These are phyloP conservation scores for Arthroderma sp. DNA, from an alignment of 2,329 filamentous ascomycete species.

Conservation along the genomic window DNA sequence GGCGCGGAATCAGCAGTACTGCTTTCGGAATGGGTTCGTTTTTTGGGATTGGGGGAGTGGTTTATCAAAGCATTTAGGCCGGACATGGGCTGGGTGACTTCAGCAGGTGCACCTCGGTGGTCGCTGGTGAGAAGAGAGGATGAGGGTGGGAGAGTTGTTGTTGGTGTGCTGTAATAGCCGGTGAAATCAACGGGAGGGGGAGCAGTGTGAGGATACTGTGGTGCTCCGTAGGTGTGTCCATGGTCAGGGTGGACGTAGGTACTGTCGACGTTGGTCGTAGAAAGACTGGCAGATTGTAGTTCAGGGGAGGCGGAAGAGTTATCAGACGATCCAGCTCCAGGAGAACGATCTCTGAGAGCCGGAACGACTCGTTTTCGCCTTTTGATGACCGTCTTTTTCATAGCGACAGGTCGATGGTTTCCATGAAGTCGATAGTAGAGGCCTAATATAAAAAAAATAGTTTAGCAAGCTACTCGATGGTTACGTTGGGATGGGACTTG, in stretches of 20 bases:
- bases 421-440: constrained; percentile 95
- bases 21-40: constrained; percentile 28
- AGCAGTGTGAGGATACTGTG: constrained; percentile 19
- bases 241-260: constrained; percentile 23
- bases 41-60: constrained; percentile 23
- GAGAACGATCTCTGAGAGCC: constrained; percentile 44
- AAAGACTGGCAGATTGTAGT: constrained; percentile 25
- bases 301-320: constrained; percentile 35
- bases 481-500: neutral
- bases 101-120: neutral
- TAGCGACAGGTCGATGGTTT: constrained; percentile 83
- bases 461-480: constrained; percentile 4
- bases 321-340: constrained; percentile 31
- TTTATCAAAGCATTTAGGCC: constrained; percentile 11
- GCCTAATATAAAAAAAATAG: constrained; percentile 45
- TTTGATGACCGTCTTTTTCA: constrained; percentile 98
- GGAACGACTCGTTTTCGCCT: constrained; percentile 88
- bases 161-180: constrained; percentile 28
- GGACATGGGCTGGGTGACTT: constrained; percentile 12
- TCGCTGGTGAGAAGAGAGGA: constrained; percentile 10
- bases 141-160: constrained; percentile 21
- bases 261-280: constrained; percentile 20
- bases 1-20: constrained; percentile 18
- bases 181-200: constrained; percentile 42
- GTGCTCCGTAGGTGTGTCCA: constrained; percentile 10